These are phyloP conservation scores for Phytophthora aleatoria DNA, from an alignment of 352 stramenopile genomes.

Conservation along the genomic window DNA sequence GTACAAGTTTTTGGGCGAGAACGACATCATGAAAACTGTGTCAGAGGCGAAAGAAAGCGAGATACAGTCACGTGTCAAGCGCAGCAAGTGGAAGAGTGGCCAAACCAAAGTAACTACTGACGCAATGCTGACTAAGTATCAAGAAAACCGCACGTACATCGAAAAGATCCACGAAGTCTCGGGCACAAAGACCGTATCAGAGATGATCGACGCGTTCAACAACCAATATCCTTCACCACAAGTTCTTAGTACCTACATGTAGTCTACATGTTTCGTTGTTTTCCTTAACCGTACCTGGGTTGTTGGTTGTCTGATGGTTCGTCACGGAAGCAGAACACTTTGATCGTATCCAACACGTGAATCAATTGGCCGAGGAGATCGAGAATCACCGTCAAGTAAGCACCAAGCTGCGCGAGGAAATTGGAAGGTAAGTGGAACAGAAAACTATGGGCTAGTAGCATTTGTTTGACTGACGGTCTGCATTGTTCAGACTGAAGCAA, in stretches of 20 bases:
- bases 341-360: slow-evolving; percentile 82
- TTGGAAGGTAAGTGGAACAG: slow-evolving; percentile 59
- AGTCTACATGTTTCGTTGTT: neutral
- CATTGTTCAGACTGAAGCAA: slow-evolving; percentile 64
- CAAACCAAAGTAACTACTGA: slow-evolving; percentile 73
- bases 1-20: slow-evolving; percentile 76
- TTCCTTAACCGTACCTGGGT: slow-evolving; percentile 22
- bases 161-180: slow-evolving; percentile 86
- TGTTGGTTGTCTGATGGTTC: slow-evolving; percentile 25
- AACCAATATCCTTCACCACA: slow-evolving; percentile 64
- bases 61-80: slow-evolving; percentile 54
- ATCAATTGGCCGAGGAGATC: slow-evolving; percentile 83
- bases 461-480: slow-evolving; percentile 2
- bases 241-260: neutral
- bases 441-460: neutral
- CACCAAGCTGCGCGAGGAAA: slow-evolving; percentile 76
- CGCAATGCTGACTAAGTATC: slow-evolving; percentile 71
- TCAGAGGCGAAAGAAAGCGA: slow-evolving; percentile 54
- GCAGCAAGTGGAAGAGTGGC: slow-evolving; percentile 71
- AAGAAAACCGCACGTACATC: slow-evolving; percentile 81
- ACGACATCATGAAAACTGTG: slow-evolving; percentile 70
- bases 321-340: slow-evolving; percentile 76
- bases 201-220: slow-evolving; percentile 88
- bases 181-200: slow-evolving; percentile 74
- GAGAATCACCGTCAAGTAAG: slow-evolving; percentile 75